A percentile compares a stretch with the other conserved stretches of the same genome.
Conservation (phyloP, 1,139 yeast genomes). For the Wickerhamomyces sp. region DNA sequence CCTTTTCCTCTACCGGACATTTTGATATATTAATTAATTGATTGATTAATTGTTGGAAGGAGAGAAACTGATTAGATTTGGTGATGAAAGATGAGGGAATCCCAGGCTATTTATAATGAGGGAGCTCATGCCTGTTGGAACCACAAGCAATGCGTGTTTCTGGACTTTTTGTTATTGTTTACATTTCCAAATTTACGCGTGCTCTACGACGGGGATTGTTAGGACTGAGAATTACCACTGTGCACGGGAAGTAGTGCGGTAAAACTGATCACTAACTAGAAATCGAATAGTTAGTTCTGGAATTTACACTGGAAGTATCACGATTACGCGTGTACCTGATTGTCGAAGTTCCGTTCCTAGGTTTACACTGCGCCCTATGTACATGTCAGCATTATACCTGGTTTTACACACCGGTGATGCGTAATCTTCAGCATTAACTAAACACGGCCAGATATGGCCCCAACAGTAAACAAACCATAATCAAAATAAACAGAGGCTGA, state of each 20-base stretch:
- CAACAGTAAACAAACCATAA: not conserved
- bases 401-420: not conserved
- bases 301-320: not conserved
- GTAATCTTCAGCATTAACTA: not conserved
- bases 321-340: not conserved
- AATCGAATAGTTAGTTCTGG: not conserved
- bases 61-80: not conserved
- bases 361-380: not conserved
- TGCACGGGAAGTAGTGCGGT: not conserved
- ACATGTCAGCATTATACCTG: not conserved
- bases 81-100: not conserved
- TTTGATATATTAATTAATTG: slow-evolving; percentile 6
- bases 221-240: not conserved
- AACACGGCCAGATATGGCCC: not conserved
- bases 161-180: not conserved
- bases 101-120: not conserved
- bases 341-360: not conserved
- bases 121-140: not conserved
- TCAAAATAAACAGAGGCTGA: not conserved
- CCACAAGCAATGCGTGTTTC: not conserved
- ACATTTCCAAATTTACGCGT: not conserved
- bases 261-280: not conserved
- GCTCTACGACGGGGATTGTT: not conserved
- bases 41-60: too few species aligned
- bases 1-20: slow-evolving; percentile 99